phyloP scores from a whole-genome alignment of 2,329 filamentous ascomycete species.

The Verticillium nonalfalfae region DNA sequence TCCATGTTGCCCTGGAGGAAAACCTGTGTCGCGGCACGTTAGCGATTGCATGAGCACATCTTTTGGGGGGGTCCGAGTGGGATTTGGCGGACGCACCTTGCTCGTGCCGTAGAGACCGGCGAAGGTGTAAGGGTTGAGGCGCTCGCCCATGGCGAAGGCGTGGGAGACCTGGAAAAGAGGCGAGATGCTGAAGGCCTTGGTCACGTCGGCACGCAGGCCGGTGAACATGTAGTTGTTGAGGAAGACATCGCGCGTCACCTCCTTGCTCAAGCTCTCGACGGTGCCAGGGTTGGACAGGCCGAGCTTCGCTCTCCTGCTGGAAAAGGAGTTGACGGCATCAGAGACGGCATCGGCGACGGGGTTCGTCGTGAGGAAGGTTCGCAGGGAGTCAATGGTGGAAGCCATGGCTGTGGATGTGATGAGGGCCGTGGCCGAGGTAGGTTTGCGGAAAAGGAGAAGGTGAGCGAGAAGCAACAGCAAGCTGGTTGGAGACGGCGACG shows the following conservation, averaged over 20 bases:
- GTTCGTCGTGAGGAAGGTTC: conserved; percentile 66
- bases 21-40: conserved; percentile 48
- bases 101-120: conserved; percentile 88
- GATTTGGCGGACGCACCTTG: conserved; percentile 55
- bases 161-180: conserved; percentile 97
- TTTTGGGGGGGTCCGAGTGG: not conserved
- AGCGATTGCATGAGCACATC: not conserved
- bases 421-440: not conserved
- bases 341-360: conserved; percentile 61
- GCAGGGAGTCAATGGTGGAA: conserved; percentile 34
- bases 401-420: conserved; percentile 37
- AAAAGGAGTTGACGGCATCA: conserved; percentile 76
- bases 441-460: conserved; percentile 5
- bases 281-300: conserved; percentile 89
- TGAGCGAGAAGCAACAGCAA: conserved; percentile 9
- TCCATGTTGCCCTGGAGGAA: conserved; percentile 96
- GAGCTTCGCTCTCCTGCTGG: conserved; percentile 78
- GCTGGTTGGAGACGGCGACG: conserved; percentile 10
- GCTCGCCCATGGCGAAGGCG: conserved; percentile 91
- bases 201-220: conserved; percentile 90
- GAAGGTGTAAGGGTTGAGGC: conserved; percentile 90
- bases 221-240: conserved; percentile 96
- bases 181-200: conserved; percentile 89
- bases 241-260: conserved; percentile 94
- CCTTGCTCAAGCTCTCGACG: conserved; percentile 80